phyloP scores from a whole-genome alignment of 495 filamentous ascomycete genomes.

The Penicillium macrosclerotiorum region DNA sequence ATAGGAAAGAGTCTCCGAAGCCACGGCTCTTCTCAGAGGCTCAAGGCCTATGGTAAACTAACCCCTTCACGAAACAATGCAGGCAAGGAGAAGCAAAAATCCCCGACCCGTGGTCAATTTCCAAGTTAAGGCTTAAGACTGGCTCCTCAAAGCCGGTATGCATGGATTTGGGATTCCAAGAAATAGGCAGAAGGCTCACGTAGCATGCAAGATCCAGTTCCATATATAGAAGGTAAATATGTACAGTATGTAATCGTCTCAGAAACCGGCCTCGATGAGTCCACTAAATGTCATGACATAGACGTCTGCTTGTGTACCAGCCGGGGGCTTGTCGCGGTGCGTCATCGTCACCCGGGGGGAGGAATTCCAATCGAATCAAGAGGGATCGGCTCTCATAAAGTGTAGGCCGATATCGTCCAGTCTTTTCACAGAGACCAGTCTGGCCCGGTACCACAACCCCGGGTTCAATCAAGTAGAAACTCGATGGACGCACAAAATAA shows the following conservation, averaged over 20 bases:
- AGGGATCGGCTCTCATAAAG: too few species aligned
- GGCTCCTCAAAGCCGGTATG: not conserved
- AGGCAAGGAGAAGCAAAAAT: too few species aligned
- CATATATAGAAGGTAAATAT: slow-evolving; percentile 9
- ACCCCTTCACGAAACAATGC: too few species aligned
- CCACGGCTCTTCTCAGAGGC: too few species aligned
- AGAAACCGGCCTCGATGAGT: slow-evolving; percentile 1
- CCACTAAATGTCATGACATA: slow-evolving; percentile 7
- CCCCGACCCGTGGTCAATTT: too few species aligned
- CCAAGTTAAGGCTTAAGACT: not conserved
- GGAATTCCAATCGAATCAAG: not conserved
- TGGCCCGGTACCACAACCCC: not conserved
- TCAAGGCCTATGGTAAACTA: too few species aligned
- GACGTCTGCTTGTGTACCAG: not conserved
- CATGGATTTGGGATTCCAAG: too few species aligned
- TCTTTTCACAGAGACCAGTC: not conserved
- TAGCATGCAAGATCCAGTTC: slow-evolving; percentile 9
- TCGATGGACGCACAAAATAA: not conserved
- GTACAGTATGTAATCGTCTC: slow-evolving; percentile 18
- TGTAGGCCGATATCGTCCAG: too few species aligned
- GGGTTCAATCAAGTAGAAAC: not conserved
- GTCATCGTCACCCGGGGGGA: slow-evolving; percentile 1
- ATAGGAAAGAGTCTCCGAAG: too few species aligned
- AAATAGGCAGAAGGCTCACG: not conserved
- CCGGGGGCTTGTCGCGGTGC: not conserved